These are phyloP conservation scores for Fusarium verrucosum DNA, from an alignment of 2,329 filamentous ascomycete genomes.

Conservation along the genomic window DNA sequence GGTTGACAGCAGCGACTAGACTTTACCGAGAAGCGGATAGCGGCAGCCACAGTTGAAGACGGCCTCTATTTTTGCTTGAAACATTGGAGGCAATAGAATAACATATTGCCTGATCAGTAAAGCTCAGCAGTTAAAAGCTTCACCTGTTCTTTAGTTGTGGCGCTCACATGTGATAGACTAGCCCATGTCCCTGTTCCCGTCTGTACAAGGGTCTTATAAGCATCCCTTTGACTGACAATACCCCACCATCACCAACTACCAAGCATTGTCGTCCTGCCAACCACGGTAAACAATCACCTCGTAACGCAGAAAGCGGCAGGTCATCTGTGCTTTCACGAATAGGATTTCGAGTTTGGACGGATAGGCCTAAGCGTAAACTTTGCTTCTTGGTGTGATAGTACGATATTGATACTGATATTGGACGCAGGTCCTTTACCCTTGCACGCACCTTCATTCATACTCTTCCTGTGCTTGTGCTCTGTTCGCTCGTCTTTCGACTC, in stretches of 20 bases:
- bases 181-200: constrained; percentile 25
- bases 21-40: constrained; percentile 24
- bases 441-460: constrained; percentile 5
- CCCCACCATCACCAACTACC: constrained; percentile 12
- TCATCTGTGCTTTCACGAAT: constrained; percentile 20
- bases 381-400: constrained; percentile 15
- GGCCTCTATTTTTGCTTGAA: constrained; percentile 1
- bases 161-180: constrained; percentile 27
- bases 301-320: constrained; percentile 30
- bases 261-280: constrained; percentile 17
- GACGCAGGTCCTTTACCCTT: constrained; percentile 20
- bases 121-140: neutral
- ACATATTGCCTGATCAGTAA: constrained; percentile 7
- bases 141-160: constrained; percentile 2
- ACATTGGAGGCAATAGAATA: neutral
- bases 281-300: constrained; percentile 26
- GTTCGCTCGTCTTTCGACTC: neutral
- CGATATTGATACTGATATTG: constrained; percentile 1
- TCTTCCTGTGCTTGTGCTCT: constrained; percentile 7
- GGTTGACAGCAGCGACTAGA: neutral
- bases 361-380: constrained; percentile 19
- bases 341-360: neutral
- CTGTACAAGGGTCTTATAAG: constrained; percentile 10
- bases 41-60: constrained; percentile 26
- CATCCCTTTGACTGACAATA: constrained; percentile 13